Conservation (phyloP, 225 moss, liverwort and hornwort genomes). For the Neckera pumila region DNA sequence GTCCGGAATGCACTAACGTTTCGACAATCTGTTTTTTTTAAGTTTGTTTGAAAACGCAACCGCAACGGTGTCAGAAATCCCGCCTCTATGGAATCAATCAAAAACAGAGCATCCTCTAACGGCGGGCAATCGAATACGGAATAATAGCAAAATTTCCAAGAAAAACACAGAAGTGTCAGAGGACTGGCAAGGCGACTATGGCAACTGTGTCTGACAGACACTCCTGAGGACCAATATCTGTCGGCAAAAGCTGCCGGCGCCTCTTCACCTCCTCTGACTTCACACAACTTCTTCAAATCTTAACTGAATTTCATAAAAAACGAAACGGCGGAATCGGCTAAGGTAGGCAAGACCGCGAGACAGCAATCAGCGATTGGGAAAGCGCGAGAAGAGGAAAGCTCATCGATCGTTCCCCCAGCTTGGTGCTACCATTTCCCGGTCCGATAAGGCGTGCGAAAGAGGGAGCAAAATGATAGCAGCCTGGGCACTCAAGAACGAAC, state of each 20-base stretch:
- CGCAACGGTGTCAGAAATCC: neutral
- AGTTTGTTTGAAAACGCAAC: neutral
- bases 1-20: neutral
- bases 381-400: neutral
- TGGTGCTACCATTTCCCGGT: neutral
- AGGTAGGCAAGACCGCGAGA: neutral
- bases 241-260: neutral
- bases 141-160: neutral
- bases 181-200: neutral
- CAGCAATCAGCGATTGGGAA: neutral
- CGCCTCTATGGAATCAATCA: neutral
- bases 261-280: slow-evolving; percentile 13
- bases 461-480: neutral
- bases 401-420: neutral
- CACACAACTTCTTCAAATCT: slow-evolving; percentile 31
- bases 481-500: neutral
- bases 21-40: neutral
- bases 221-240: neutral
- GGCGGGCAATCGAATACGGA: neutral
- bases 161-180: neutral
- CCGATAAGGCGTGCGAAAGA: neutral
- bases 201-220: neutral
- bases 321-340: neutral
- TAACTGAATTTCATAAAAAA: slow-evolving; percentile 3
- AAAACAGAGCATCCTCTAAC: neutral